A percentile compares a stretch with the other conserved stretches of the same genome.
Conservation (phyloP, 257 asterid genomes). For the Plantago major region DNA sequence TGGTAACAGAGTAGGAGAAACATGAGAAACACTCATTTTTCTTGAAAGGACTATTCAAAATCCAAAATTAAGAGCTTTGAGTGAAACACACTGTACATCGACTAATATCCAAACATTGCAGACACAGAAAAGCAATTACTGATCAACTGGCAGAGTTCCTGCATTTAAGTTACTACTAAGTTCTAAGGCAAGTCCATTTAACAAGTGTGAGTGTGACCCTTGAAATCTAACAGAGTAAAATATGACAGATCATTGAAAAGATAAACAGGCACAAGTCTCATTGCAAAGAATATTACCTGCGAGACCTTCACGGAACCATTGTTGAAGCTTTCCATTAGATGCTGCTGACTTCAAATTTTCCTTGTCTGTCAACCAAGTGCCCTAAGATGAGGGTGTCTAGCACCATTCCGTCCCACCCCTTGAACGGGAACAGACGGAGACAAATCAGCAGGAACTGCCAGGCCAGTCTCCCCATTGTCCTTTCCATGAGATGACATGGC, state of each 20-base stretch:
- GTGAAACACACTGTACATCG: too few species aligned
- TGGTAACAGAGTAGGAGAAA: too few species aligned
- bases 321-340: conserved; percentile 75
- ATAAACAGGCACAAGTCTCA: too few species aligned
- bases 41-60: too few species aligned
- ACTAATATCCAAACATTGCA: too few species aligned
- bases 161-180: conserved; percentile 16
- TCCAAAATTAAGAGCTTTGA: too few species aligned
- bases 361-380: conserved; percentile 54
- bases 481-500: conserved; percentile 59
- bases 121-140: too few species aligned
- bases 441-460: conserved; percentile 60
- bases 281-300: conserved; percentile 50
- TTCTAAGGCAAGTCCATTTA: conserved; percentile 3
- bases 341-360: conserved; percentile 57
- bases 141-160: conserved; percentile 4
- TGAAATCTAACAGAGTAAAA: too few species aligned
- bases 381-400: conserved; percentile 40
- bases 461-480: conserved; percentile 53
- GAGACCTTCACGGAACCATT: conserved; percentile 98
- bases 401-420: conserved; percentile 50
- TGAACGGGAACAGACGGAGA: conserved; percentile 47
- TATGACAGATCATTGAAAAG: too few species aligned
- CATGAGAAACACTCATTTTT: too few species aligned
- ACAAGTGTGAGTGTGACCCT: too few species aligned